Conservation (phyloP, 2,329 filamentous ascomycete genomes). For the Claviceps pazoutovae region DNA sequence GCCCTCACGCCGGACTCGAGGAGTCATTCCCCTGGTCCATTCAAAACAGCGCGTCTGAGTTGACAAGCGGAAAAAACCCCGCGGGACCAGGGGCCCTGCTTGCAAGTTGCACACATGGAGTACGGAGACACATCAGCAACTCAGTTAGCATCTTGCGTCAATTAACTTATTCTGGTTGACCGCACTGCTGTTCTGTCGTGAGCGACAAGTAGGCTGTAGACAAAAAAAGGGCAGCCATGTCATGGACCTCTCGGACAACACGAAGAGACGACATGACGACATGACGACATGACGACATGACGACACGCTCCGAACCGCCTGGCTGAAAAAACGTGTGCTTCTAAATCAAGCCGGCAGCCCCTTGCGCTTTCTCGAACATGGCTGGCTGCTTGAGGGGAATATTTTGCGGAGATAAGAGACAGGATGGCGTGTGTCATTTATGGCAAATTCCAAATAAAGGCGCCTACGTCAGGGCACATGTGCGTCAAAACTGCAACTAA, state of each 20-base stretch:
- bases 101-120: too few species aligned
- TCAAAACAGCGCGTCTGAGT: background rate
- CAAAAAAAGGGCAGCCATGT: too few species aligned
- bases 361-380: background rate
- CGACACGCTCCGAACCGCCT: background rate
- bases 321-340: background rate
- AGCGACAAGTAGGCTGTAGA: background rate
- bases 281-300: too few species aligned
- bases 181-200: background rate
- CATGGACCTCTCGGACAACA: too few species aligned
- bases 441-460: background rate
- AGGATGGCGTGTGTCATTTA: background rate
- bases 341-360: background rate
- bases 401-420: slow-evolving; percentile 5
- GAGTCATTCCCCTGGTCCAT: background rate
- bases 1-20: background rate
- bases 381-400: background rate
- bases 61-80: background rate
- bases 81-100: background rate
- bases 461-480: background rate
- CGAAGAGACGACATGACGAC: too few species aligned
- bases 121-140: background rate
- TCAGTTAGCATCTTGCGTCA: background rate
- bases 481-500: background rate
- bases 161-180: background rate